Percentiles rank a stretch among this genome's conserved stretches.
Evolutionary conservation across 2,329 filamentous ascomycete genomes (phyloP).

Genomic region (Colletotrichum sp.): DNA sequence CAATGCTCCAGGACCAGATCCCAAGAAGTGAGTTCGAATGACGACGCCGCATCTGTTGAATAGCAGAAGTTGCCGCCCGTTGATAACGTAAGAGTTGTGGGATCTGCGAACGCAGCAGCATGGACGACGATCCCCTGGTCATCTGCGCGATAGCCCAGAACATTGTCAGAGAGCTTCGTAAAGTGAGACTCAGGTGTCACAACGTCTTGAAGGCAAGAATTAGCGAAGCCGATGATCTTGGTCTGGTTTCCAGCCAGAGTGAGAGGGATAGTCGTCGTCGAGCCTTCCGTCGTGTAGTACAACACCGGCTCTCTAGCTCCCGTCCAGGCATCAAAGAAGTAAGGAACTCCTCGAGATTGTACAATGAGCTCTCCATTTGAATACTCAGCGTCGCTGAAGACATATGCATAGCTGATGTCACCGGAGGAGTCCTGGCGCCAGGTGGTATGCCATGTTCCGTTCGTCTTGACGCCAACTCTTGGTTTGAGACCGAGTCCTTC

Average conservation of each 20-base stretch:
- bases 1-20: slow-evolving; percentile 1
- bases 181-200: background rate
- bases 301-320: background rate
- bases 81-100: background rate
- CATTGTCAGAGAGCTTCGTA: background rate
- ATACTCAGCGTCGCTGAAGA: background rate
- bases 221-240: background rate
- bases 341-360: background rate
- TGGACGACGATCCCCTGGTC: background rate
- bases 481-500: background rate
- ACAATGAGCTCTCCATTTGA: background rate
- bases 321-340: slow-evolving; percentile 9
- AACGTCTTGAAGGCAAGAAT: background rate
- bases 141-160: background rate
- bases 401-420: background rate
- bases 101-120: background rate
- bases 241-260: slow-evolving; percentile 7
- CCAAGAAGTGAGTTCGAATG: slow-evolving; percentile 1
- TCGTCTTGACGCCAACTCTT: background rate
- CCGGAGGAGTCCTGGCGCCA: background rate
- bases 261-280: background rate
- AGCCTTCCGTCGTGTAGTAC: background rate
- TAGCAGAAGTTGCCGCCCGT: background rate
- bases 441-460: slow-evolving; percentile 2
- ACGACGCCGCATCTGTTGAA: background rate